Base-by-base conservation (phyloP, 208 protist genomes). In the Lotmaria passim region DNA sequence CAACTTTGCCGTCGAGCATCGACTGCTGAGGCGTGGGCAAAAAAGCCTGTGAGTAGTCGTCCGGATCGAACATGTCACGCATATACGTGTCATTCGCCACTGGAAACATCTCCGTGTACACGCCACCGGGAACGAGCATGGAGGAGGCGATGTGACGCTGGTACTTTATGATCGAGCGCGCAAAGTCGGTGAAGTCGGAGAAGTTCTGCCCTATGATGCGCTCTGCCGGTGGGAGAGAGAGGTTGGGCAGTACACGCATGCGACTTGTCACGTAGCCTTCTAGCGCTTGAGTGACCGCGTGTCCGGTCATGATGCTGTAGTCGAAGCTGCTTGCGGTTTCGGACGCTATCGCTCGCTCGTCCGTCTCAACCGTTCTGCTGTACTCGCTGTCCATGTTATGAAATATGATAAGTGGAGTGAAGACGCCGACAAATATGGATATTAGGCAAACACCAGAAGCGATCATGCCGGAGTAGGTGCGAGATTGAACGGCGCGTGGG, bases 241-340 rank as follows among this genome's bases (percentile, higher is more conserved):
- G 6, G 36, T 39, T 39, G 36, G 36, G 36, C 6, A 39, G 36
- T 6, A 6, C 12, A 12, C 36, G 36, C 36, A 39, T 39, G 36
- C 36, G 36, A 23, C 78, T 83, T 3, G 82, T 56, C 1, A 87
- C 74, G 67, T 87, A 79, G 33, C 83, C 83, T 47, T 82, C 73
- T 58, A 91, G n/a, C 26, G 51, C 62, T 26, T 74, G 51, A 3
- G 76, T 41, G 0, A 65, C 26, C 1, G 67, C 67, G 38, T 83
- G 43, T 51, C 67, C 71, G 46, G 78, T 82, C 38, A 83, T 74
- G 31, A 87, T 59, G 52, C 24, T 31, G 14, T 19, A 56, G 7
- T 75, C 71, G 57, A 89, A 76, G 28, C 33, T 33, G 4, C 24
- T 24, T 0, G 44, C 24, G n/a, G 74, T 65, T 0, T 53, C 56